A percentile compares a stretch with the other conserved stretches of the same genome.
Evolutionary conservation across 371 early-diverging fungal species (phyloP).

Genomic region (Scutellospora calospora): DNA sequence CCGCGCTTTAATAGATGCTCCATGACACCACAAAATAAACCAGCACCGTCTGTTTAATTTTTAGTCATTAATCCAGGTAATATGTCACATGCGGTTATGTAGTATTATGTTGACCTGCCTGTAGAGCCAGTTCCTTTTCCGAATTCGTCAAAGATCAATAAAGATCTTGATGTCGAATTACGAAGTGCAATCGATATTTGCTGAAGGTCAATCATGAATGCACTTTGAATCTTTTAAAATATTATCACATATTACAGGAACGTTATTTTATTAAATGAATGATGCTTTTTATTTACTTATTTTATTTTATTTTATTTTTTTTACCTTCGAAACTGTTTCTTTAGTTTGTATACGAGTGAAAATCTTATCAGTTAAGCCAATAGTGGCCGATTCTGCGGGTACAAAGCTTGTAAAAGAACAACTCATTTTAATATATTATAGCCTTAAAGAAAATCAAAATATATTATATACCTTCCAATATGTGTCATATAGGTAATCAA

Average conservation of each 20-base stretch:
- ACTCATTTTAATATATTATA: no score
- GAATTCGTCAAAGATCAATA: constrained; percentile 97
- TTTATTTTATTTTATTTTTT: not conserved
- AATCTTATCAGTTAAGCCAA: constrained; percentile 90
- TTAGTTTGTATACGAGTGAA: constrained; percentile 79
- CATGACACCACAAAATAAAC: constrained; percentile 66
- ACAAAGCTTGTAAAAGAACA: constrained; percentile 74
- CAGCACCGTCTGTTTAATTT: constrained; percentile 82
- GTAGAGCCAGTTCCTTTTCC: constrained; percentile 96
- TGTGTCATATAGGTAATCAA: constrained; percentile 89
- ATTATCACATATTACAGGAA: no score
- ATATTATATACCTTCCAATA: constrained; percentile 67
- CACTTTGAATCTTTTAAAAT: constrained; percentile 69
- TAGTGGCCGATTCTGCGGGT: constrained; percentile 80
- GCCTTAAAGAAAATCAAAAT: not conserved
- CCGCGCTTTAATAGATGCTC: constrained; percentile 58
- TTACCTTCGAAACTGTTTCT: constrained; percentile 61
- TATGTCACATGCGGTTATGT: not conserved
- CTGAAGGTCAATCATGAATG: constrained; percentile 77
- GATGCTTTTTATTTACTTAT: no score
- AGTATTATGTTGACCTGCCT: constrained; percentile 70
- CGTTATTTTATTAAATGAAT: no score
- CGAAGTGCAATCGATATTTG: constrained; percentile 67
- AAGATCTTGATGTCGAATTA: constrained; percentile 59
- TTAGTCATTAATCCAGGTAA: constrained; percentile 47